Evolutionary conservation across 2,329 filamentous ascomycete genomes (phyloP).

Genomic region (Stemphylium vesicarium): DNA sequence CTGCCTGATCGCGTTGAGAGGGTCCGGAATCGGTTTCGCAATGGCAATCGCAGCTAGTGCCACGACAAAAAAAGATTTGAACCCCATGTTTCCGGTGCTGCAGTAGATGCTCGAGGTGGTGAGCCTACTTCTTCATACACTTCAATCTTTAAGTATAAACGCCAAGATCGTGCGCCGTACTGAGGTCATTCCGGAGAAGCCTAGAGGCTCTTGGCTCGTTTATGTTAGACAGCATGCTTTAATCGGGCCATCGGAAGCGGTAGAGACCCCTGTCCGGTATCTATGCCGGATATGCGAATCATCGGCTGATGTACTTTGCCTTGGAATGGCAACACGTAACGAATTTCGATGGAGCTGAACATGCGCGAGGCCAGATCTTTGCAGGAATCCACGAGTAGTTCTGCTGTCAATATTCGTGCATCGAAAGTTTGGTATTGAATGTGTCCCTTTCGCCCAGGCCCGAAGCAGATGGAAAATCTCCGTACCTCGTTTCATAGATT

Average conservation of each 20-base stretch:
- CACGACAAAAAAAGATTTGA: slow-evolving; percentile 31
- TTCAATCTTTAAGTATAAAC: slow-evolving; percentile 24
- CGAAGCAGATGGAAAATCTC: slow-evolving; percentile 5
- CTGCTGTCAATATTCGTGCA: not conserved
- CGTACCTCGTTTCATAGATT: slow-evolving; percentile 6
- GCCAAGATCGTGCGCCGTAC: slow-evolving; percentile 4
- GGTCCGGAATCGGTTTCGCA: slow-evolving; percentile 33
- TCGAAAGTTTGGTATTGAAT: not conserved
- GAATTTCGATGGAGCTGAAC: too few relatives aligned
- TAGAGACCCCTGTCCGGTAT: not conserved
- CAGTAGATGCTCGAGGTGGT: not conserved
- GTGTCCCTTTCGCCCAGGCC: slow-evolving; percentile 25
- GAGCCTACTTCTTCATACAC: not conserved
- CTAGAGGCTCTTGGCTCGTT: slow-evolving; percentile 39
- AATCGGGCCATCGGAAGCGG: slow-evolving; percentile 23
- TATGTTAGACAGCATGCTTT: slow-evolving; percentile 31
- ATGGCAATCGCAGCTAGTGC: slow-evolving; percentile 27
- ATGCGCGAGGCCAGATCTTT: not conserved
- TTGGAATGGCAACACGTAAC: too few relatives aligned
- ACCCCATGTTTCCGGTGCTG: slow-evolving; percentile 24
- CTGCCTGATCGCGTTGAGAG: slow-evolving; percentile 35
- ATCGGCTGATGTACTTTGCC: not conserved
- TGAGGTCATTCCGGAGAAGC: slow-evolving; percentile 12
- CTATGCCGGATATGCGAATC: not conserved
- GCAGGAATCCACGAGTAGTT: not conserved